Base-by-base conservation (phyloP, 495 filamentous ascomycete genomes). In the Penicillium egyptiacum region DNA sequence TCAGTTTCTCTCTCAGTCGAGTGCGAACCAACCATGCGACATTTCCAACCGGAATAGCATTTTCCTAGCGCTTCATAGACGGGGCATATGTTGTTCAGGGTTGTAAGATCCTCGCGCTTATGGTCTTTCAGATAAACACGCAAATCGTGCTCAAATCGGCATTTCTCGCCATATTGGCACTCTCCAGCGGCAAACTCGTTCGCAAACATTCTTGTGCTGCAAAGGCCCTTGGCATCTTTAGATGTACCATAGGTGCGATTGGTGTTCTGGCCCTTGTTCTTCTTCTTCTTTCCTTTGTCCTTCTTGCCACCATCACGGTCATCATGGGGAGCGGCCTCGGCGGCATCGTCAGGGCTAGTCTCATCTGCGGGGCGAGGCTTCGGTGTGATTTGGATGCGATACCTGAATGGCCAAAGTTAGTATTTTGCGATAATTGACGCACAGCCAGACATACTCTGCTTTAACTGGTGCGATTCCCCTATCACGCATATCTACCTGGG, bases 21-120 rank as follows among this genome's bases (percentile, higher is more conserved):
- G 69, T 98, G 94, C 37, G 88, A 91, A 49, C 78, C 79, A 16
- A 89, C 86, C 64, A 96, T 91, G 12, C 93, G 89, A 69, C 94
- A 98, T 64, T 88, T 95, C 92, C 92, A 98, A 2, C 94, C 94
- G 16, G 85, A 81, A 50, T 76, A 72, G 63, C 94, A 98, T 60
- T 76, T 83, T 31, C 94, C 95, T 25, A 82, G 78, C 9, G 76
- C 80, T 61, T 91, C 86, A 74, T 81, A 96, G 14, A 92, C 80
- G 0, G 92, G 92, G 67, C 94, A 98, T 22, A 86, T 70, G 0
- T 90, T 87, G 51, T 75, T 75, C 57, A 95, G 85, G 0, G 88
- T 89, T 0, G 77, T 78, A 10, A 98, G 79, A 61, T 97, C 90
- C 48, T 82, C 82, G 30, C 90, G 82, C 59, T 92, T 92, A 53